Conservation (phyloP, 495 filamentous ascomycete species). For the Penicillium mononematosum region DNA sequence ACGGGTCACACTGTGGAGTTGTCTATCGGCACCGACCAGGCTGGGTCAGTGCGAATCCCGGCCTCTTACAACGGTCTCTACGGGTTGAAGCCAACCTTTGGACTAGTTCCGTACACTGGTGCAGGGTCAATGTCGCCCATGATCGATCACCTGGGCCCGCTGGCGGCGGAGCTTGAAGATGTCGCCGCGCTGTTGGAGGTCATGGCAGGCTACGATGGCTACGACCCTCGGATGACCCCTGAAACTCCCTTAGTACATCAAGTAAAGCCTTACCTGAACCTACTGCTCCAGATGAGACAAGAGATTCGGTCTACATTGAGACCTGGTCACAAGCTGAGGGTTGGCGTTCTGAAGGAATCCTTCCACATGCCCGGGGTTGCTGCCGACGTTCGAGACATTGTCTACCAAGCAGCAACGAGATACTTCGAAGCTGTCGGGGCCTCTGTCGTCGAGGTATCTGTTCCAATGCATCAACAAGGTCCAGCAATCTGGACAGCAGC, state of each 20-base stretch:
- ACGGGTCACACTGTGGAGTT: conserved; percentile 46
- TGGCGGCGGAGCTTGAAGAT: conserved; percentile 50
- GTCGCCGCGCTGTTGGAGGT: conserved; percentile 51
- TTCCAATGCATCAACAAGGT: conserved; percentile 49
- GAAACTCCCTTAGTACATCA: conserved; percentile 35
- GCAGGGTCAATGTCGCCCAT: conserved; percentile 39
- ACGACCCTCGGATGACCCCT: conserved; percentile 52
- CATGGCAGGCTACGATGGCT: conserved; percentile 54
- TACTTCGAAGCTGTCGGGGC: conserved; percentile 48
- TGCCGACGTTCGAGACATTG: conserved; percentile 38
- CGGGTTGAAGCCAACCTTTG: conserved; percentile 48
- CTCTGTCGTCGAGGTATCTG: conserved; percentile 45
- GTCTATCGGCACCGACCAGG: conserved; percentile 57
- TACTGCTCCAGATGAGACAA: conserved; percentile 32
- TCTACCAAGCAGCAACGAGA: conserved; percentile 37
- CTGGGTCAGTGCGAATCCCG: conserved; percentile 55
- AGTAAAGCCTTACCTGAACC: conserved; percentile 27
- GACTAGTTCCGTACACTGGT: conserved; percentile 53
- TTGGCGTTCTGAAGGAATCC: conserved; percentile 51
- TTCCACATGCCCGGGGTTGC: conserved; percentile 43
- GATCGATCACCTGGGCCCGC: conserved; percentile 50
- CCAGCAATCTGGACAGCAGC: conserved; percentile 49
- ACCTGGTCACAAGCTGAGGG: conserved; percentile 25
- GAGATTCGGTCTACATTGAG: neutral
- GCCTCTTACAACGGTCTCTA: conserved; percentile 46